Conservation (phyloP, 805 yeast species). For the Limtongia smithiae region DNA sequence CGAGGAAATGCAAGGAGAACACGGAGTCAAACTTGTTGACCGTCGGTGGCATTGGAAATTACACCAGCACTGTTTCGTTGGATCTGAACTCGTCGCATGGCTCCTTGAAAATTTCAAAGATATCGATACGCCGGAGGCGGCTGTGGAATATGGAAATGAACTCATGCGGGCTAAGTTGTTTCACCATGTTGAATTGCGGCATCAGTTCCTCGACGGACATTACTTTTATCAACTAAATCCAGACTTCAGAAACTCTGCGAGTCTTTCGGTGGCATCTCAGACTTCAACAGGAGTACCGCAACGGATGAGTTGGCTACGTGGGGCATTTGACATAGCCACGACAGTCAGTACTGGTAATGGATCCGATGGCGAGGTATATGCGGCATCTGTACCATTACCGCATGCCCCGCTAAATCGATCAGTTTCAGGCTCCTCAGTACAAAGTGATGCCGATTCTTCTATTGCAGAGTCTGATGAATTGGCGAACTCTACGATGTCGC, state of each 20-base stretch:
- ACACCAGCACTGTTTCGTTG: constrained; percentile 75
- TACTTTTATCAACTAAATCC: constrained; percentile 74
- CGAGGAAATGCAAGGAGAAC: constrained; percentile 54
- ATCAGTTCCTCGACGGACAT: constrained; percentile 86
- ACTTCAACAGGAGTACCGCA: constrained; percentile 11
- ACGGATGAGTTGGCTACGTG: neutral
- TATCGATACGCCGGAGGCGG: constrained; percentile 77
- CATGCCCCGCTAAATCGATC: too few species aligned
- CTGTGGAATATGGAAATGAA: constrained; percentile 71
- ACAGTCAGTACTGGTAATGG: too few species aligned
- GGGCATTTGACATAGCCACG: too few species aligned
- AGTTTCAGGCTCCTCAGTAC: neutral
- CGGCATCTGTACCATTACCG: too few species aligned
- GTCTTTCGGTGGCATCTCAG: neutral
- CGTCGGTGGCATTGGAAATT: constrained; percentile 87
- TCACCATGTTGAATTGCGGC: constrained; percentile 78
- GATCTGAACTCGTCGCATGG: constrained; percentile 86
- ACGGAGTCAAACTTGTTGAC: constrained; percentile 66
- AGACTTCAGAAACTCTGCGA: constrained; percentile 41
- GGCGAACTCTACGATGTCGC: constrained; percentile 22
- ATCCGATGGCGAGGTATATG: neutral
- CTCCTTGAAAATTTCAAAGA: constrained; percentile 72
- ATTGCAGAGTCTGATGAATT: constrained; percentile 5
- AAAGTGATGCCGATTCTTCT: neutral
- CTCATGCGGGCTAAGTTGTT: constrained; percentile 71